phyloP scores from a whole-genome alignment of 1,284 basidiomycete genomes.

The Austroboletus novae-zelandiae region DNA sequence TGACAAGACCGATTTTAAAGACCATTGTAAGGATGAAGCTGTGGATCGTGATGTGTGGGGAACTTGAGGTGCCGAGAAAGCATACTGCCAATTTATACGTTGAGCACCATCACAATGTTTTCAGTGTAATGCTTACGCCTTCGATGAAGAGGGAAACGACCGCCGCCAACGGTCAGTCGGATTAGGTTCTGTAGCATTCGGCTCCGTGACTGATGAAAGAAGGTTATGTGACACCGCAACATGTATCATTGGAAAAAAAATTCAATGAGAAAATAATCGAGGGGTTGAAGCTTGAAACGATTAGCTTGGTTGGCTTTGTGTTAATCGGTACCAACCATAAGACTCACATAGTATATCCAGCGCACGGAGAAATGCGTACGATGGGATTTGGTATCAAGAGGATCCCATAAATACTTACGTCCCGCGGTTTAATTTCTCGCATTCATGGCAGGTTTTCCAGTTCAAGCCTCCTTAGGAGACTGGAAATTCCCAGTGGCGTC shows the following conservation, averaged over 20 bases:
- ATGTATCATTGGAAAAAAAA: neutral
- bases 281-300: no score
- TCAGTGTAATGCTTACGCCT: neutral
- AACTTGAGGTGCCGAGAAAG: neutral
- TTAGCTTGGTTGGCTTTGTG: no score
- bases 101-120: neutral
- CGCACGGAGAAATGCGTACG: no score
- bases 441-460: no score
- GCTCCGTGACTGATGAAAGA: neutral
- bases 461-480: no score
- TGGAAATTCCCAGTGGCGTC: no score
- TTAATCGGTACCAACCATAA: no score
- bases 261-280: neutral
- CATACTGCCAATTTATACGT: neutral
- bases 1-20: conserved; percentile 16
- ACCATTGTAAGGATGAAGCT: conserved; percentile 11
- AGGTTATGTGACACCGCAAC: neutral
- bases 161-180: neutral
- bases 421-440: no score
- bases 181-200: neutral
- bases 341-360: no score
- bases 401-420: no score
- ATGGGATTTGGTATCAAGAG: no score
- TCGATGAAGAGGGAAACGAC: neutral
- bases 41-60: neutral